These are phyloP conservation scores for Ganoderma leucocontextum DNA, from an alignment of 1,284 basidiomycete genomes.

Conservation along the genomic window DNA sequence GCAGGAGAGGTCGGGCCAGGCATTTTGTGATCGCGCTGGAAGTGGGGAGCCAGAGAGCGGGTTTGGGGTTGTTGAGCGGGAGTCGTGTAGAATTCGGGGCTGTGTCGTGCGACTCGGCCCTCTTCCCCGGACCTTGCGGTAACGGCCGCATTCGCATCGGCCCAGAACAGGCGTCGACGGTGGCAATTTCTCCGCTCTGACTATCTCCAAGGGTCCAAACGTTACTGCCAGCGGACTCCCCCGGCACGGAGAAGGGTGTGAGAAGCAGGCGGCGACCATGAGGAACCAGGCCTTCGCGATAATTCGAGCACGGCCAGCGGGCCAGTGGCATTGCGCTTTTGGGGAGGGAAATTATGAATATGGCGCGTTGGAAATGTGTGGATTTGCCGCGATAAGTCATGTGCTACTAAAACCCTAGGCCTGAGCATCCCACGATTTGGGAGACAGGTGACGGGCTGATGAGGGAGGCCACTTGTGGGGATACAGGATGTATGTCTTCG, in stretches of 20 bases:
- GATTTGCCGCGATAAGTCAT: conserved; percentile 24
- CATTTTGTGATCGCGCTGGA: conserved; percentile 17
- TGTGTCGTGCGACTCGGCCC: conserved; percentile 23
- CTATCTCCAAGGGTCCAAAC: conserved; percentile 12
- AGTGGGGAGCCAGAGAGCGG: conserved; percentile 6
- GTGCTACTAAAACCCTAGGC: conserved; percentile 29
- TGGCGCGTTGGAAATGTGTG: conserved; percentile 20
- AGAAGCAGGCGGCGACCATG: conserved; percentile 28
- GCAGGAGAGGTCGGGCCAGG: conserved; percentile 18
- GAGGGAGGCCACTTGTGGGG: conserved; percentile 13
- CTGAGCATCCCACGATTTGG: conserved; percentile 23
- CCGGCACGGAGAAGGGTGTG: conserved; percentile 22
- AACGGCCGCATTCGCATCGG: conserved; percentile 20
- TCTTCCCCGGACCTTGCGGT: conserved; percentile 18
- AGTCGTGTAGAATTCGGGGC: conserved; percentile 14
- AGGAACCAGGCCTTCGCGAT: conserved; percentile 29
- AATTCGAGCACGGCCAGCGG: conserved; percentile 25
- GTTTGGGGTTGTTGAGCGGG: conserved; percentile 23
- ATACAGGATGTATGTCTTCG: neutral
- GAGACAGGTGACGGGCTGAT: conserved; percentile 26
- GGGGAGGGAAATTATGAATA: conserved; percentile 20
- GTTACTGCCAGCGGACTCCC: conserved; percentile 7
- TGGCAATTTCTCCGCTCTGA: conserved; percentile 17
- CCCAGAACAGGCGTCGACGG: conserved; percentile 17
- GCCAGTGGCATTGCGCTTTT: conserved; percentile 21